Conservation (phyloP, 106 monocot genomes). For the Xerophyta viscosa region DNA sequence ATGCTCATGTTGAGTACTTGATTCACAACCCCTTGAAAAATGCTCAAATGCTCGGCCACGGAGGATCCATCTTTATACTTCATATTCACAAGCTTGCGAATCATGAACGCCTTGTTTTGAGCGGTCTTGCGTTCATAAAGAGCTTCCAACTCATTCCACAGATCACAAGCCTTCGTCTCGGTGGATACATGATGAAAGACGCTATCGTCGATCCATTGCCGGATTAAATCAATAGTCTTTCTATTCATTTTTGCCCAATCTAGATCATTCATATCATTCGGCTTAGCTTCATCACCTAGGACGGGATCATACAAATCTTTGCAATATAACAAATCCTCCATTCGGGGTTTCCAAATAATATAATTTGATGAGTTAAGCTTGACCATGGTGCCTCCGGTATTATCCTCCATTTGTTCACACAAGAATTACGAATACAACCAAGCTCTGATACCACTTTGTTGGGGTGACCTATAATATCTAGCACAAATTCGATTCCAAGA, state of each 20-base stretch:
- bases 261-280: background rate
- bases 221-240: background rate
- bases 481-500: background rate
- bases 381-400: background rate
- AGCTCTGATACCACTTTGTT: background rate
- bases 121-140: background rate
- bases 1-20: background rate
- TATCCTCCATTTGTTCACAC: background rate
- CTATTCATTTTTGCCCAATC: background rate
- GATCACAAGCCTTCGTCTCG: background rate
- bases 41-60: background rate
- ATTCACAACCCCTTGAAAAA: background rate
- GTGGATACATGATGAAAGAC: background rate
- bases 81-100: background rate
- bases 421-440: background rate
- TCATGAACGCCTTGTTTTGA: background rate
- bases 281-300: background rate
- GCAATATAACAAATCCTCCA: constrained; percentile 1
- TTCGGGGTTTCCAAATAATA: background rate
- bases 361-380: background rate
- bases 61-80: constrained; percentile 2
- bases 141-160: background rate
- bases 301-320: background rate
- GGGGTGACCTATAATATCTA: background rate
- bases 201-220: background rate